These are phyloP conservation scores for Cladosporium sp. DNA, from an alignment of 2,329 filamentous ascomycete genomes.

Conservation along the genomic window DNA sequence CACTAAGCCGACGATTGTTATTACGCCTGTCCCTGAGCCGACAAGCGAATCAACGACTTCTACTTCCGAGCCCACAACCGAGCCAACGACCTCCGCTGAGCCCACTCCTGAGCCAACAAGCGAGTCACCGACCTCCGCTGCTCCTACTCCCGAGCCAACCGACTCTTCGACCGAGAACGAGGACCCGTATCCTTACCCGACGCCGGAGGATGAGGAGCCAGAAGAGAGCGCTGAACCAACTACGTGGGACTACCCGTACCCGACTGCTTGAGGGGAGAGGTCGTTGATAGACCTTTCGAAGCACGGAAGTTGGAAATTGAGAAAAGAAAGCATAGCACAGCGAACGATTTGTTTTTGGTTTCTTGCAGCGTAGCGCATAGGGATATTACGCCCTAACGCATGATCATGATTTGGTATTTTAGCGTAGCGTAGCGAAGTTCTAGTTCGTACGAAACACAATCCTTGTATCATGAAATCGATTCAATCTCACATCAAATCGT, in stretches of 20 bases:
- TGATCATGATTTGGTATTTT: background rate
- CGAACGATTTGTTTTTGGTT: background rate
- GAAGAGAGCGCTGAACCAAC: background rate
- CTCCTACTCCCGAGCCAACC: background rate
- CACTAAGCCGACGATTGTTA: background rate
- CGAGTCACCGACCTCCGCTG: background rate
- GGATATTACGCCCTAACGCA: background rate
- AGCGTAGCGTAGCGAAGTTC: constrained; percentile 3
- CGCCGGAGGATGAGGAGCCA: background rate
- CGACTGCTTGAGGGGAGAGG: background rate
- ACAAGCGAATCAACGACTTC: background rate
- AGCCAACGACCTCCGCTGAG: background rate
- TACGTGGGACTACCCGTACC: constrained; percentile 2
- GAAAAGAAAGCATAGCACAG: background rate
- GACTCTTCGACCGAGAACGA: background rate
- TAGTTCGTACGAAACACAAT: background rate
- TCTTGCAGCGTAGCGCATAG: background rate
- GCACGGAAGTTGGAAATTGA: background rate
- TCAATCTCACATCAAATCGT: background rate
- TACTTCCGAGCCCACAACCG: background rate
- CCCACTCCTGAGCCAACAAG: background rate
- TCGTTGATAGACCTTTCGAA: background rate
- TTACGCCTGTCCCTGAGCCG: background rate
- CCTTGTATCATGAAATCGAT: background rate
- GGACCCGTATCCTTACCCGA: constrained; percentile 15